Conservation (phyloP, 2,329 filamentous ascomycete genomes). For the Lecanicillium sp. region DNA sequence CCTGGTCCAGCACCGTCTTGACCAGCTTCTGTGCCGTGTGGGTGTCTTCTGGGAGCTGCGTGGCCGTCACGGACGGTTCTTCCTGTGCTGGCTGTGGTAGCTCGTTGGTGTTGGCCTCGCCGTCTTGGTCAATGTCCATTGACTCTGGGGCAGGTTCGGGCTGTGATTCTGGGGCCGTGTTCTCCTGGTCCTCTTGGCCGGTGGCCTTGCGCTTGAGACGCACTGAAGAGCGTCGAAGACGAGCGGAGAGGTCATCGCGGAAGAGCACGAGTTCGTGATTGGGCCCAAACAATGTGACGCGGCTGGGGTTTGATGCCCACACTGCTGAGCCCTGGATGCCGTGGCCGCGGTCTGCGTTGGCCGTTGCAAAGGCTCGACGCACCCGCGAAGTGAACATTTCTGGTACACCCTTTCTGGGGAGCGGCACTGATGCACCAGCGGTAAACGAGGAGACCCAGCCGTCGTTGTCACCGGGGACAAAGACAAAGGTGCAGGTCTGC, state of each 20-base stretch:
- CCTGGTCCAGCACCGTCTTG: constrained; percentile 87
- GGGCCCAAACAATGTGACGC: constrained; percentile 78
- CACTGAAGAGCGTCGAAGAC: constrained; percentile 70
- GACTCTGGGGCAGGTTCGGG: constrained; percentile 18
- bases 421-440: constrained; percentile 60
- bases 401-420: constrained; percentile 68
- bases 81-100: constrained; percentile 5
- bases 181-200: constrained; percentile 26
- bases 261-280: constrained; percentile 82
- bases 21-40: constrained; percentile 68
- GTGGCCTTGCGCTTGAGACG: constrained; percentile 47
- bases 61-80: constrained; percentile 9
- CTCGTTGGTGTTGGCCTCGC: neutral
- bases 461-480: constrained; percentile 94
- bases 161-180: constrained; percentile 10
- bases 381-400: constrained; percentile 86
- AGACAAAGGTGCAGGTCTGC: constrained; percentile 74
- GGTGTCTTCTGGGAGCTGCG: constrained; percentile 38
- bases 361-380: constrained; percentile 68
- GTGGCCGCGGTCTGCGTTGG: constrained; percentile 61
- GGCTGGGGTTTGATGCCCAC: constrained; percentile 83
- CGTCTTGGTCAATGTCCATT: constrained; percentile 31
- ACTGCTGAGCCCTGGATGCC: constrained; percentile 51
- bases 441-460: constrained; percentile 89
- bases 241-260: constrained; percentile 75